These are phyloP conservation scores for Chrysoporthe austroafricana DNA, from an alignment of 2,329 filamentous ascomycete genomes.

Conservation along the genomic window DNA sequence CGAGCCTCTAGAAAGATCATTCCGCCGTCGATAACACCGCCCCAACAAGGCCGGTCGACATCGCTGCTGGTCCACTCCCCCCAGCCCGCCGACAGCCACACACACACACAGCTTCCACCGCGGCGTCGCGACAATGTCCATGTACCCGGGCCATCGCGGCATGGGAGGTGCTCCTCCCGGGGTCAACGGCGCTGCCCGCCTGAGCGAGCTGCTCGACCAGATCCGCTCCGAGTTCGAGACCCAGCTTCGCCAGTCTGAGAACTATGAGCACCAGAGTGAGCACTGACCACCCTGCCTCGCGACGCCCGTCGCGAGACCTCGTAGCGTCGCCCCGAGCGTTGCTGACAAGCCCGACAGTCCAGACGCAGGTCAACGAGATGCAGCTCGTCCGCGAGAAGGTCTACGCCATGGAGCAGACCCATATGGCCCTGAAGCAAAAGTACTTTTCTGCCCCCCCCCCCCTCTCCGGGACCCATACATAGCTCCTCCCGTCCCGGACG, in stretches of 20 bases:
- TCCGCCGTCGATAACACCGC: background rate
- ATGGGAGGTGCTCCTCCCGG: slow-evolving; percentile 71
- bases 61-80: background rate
- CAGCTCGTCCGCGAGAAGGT: slow-evolving; percentile 93
- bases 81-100: slow-evolving; percentile 1
- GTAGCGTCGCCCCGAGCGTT: slow-evolving; percentile 16
- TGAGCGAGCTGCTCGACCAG: slow-evolving; percentile 90
- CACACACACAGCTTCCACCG: background rate
- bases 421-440: slow-evolving; percentile 90
- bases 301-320: background rate
- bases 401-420: slow-evolving; percentile 87
- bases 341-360: slow-evolving; percentile 61
- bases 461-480: no score
- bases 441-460: slow-evolving; percentile 51
- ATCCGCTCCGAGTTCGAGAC: slow-evolving; percentile 90
- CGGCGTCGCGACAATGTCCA: slow-evolving; percentile 56
- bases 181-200: slow-evolving; percentile 59
- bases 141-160: slow-evolving; percentile 85
- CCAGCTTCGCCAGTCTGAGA: slow-evolving; percentile 78
- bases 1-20: background rate
- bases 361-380: slow-evolving; percentile 91
- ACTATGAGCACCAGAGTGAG: slow-evolving; percentile 91
- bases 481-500: no score
- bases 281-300: slow-evolving; percentile 7
- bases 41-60: background rate